Percentiles rank a stretch among this genome's conserved stretches.
Evolutionary conservation across 495 filamentous ascomycete species (phyloP).

Genomic region (Penicillium pancosmium): DNA sequence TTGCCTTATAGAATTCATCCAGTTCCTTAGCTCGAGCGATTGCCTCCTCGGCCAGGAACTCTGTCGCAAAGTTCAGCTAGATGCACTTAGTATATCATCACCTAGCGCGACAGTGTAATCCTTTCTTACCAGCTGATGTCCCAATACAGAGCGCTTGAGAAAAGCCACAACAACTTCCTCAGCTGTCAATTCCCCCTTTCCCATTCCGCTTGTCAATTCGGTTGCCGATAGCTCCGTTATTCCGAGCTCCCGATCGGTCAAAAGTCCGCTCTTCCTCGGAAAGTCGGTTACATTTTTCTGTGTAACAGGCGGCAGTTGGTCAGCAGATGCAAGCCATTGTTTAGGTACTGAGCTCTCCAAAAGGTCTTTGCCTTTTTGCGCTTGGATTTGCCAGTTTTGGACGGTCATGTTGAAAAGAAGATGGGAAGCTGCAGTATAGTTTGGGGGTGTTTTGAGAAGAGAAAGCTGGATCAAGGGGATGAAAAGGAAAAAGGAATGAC

Average conservation of each 20-base stretch:
- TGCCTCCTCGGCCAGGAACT: constrained; percentile 66
- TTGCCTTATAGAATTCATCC: constrained; percentile 50
- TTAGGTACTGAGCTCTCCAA: constrained; percentile 40
- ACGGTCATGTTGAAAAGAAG: constrained; percentile 26
- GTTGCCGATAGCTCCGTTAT: constrained; percentile 63
- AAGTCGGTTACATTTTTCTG: constrained; percentile 46
- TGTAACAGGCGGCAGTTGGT: constrained; percentile 31
- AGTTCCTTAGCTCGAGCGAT: constrained; percentile 60
- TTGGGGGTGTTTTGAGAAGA: background rate
- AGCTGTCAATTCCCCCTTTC: constrained; percentile 49
- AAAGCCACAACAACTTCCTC: constrained; percentile 62
- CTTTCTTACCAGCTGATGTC: constrained; percentile 56
- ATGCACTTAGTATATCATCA: background rate
- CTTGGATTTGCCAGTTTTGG: constrained; percentile 34
- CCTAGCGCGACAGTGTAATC: background rate
- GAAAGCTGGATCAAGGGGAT: background rate
- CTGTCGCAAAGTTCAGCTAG: constrained; percentile 64
- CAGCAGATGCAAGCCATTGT: constrained; percentile 40
- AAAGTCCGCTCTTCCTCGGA: constrained; percentile 47
- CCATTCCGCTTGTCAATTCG: constrained; percentile 52
- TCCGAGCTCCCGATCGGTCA: constrained; percentile 54
- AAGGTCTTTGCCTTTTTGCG: constrained; percentile 38
- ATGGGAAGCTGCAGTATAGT: background rate
- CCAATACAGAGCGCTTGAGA: constrained; percentile 61
- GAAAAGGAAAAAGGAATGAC: background rate